phyloP scores from a whole-genome alignment of 495 filamentous ascomycete species.

The Halenospora varia region DNA sequence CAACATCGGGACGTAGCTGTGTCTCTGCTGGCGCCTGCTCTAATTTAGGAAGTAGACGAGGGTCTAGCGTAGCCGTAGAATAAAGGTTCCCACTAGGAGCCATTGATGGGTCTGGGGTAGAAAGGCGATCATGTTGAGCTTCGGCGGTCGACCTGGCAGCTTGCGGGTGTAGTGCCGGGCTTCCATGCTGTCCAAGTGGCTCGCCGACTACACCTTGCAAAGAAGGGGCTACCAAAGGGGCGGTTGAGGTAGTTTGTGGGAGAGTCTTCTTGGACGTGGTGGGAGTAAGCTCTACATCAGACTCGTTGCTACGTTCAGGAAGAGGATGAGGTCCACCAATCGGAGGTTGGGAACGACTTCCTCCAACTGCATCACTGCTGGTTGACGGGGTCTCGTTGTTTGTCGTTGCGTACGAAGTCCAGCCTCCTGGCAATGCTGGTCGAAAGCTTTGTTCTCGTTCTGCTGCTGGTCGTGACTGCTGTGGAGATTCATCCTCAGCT shows the following conservation, averaged over 20 bases:
- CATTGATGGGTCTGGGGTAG: conserved; percentile 18
- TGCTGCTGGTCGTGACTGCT: conserved; percentile 18
- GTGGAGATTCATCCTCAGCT: not conserved
- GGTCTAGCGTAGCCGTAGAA: conserved; percentile 11
- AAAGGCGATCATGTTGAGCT: not conserved
- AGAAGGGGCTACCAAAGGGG: conserved; percentile 23
- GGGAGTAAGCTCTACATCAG: conserved; percentile 18
- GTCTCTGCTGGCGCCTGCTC: conserved; percentile 10
- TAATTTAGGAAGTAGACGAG: conserved; percentile 12
- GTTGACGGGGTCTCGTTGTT: conserved; percentile 20
- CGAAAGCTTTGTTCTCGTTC: conserved; percentile 40
- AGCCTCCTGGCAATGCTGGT: conserved; percentile 60
- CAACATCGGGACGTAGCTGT: conserved; percentile 15
- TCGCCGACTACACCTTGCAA: conserved; percentile 20
- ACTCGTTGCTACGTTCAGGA: conserved; percentile 4
- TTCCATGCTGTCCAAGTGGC: conserved; percentile 12
- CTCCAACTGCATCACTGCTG: no score
- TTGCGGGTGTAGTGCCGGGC: not conserved
- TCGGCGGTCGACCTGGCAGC: not conserved
- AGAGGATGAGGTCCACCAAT: not conserved
- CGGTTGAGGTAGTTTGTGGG: conserved; percentile 16
- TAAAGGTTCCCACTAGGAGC: conserved; percentile 20
- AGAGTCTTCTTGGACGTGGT: conserved; percentile 19
- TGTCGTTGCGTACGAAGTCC: conserved; percentile 55
- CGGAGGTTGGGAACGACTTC: conserved; percentile 12